phyloP scores from a whole-genome alignment of 83 land plant genomes.

The Picea mariana region DNA sequence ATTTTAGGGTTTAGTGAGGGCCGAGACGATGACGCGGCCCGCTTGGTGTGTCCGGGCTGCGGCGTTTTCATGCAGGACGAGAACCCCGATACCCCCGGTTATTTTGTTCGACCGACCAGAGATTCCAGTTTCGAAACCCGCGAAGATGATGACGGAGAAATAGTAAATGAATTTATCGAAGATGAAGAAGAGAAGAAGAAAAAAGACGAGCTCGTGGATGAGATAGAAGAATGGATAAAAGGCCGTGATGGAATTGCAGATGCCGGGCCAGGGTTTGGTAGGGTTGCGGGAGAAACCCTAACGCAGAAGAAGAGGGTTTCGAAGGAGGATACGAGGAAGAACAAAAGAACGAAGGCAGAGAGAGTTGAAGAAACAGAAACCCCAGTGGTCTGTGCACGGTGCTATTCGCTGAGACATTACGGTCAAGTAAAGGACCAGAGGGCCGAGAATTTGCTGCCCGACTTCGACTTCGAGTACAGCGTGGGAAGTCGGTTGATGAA shows the following conservation, averaged over 20 bases:
- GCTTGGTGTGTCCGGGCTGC: slow-evolving; percentile 74
- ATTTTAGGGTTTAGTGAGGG: slow-evolving; percentile 49
- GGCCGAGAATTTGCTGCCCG: slow-evolving; percentile 80
- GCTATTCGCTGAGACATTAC: slow-evolving; percentile 81
- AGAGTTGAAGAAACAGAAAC: background rate
- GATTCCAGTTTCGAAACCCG: too few relatives aligned
- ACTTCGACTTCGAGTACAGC: slow-evolving; percentile 83
- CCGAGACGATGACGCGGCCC: slow-evolving; percentile 56
- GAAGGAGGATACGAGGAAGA: too few relatives aligned
- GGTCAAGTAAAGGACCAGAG: slow-evolving; percentile 78
- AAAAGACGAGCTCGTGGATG: too few relatives aligned
- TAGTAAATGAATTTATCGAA: background rate
- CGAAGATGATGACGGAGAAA: too few relatives aligned
- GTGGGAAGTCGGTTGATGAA: slow-evolving; percentile 57
- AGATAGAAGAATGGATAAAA: background rate
- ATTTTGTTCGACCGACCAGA: slow-evolving; percentile 54
- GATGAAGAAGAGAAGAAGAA: background rate
- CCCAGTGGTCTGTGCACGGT: slow-evolving; percentile 83
- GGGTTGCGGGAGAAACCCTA: background rate
- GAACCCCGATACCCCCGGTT: slow-evolving; percentile 71
- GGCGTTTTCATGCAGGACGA: slow-evolving; percentile 85
- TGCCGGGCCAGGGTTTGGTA: background rate
- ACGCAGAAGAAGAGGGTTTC: background rate
- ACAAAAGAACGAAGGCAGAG: too few relatives aligned
- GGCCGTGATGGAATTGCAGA: slow-evolving; percentile 29